A percentile compares a stretch with the other conserved stretches of the same genome.
Conservation (phyloP, 305 asterid genomes). For the Fraxinus velutina region DNA sequence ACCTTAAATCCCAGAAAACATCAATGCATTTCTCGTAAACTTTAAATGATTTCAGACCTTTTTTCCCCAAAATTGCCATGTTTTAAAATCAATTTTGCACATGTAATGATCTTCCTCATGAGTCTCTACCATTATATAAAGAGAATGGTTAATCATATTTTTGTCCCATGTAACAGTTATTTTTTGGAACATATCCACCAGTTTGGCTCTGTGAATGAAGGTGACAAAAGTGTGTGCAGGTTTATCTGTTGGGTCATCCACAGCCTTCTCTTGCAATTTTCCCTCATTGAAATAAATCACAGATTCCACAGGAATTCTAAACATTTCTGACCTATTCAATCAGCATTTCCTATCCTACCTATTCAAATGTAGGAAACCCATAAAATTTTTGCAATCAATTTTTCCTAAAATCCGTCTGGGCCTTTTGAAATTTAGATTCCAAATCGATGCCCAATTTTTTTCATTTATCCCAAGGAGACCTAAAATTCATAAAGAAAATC, state of each 20-base stretch:
- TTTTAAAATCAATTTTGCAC: conserved; percentile 79
- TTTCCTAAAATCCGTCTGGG: background rate
- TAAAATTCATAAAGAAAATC: background rate
- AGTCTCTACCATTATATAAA: conserved; percentile 50
- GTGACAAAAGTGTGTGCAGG: conserved; percentile 52
- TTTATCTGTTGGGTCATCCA: conserved; percentile 31
- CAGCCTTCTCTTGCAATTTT: conserved; percentile 20
- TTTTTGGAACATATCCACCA: conserved; percentile 34
- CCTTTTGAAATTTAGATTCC: conserved; percentile 5
- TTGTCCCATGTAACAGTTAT: conserved; percentile 71
- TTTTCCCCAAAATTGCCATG: conserved; percentile 96
- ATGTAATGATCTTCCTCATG: conserved; percentile 43
- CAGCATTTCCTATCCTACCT: conserved; percentile 24
- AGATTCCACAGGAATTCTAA: conserved; percentile 32
- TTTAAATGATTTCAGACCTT: conserved; percentile 57
- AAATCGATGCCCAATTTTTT: background rate
- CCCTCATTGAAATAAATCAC: background rate
- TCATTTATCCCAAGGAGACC: background rate
- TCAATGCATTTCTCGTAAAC: conserved; percentile 57
- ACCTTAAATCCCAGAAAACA: conserved; percentile 72
- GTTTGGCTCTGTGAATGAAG: conserved; percentile 49
- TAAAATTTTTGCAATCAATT: conserved; percentile 3
- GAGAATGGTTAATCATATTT: conserved; percentile 57
- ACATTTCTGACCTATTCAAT: conserved; percentile 28
- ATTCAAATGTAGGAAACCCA: background rate